phyloP scores from a whole-genome alignment of 495 filamentous ascomycete genomes.

The Aspergillus leporis region DNA sequence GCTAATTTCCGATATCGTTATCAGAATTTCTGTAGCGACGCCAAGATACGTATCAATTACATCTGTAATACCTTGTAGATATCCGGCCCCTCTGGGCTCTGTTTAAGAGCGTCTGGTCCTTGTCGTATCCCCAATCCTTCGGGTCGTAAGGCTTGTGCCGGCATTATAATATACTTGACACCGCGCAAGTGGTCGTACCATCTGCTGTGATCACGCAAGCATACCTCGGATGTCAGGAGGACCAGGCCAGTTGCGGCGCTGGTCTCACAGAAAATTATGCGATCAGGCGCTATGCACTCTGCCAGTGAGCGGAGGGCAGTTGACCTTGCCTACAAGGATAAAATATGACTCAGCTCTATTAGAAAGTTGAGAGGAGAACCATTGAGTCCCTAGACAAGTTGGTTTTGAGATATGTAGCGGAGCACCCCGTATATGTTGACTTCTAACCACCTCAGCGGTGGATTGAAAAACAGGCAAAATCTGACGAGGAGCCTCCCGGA shows the following conservation, averaged over 20 bases:
- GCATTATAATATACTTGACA: conserved; percentile 1
- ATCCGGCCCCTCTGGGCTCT: conserved; percentile 2
- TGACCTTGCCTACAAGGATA: conserved; percentile 2
- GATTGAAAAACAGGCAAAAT: background rate
- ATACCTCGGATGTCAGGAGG: conserved; percentile 2
- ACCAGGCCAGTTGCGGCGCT: conserved; percentile 1
- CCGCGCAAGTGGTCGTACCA: conserved; percentile 3
- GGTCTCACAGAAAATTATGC: background rate
- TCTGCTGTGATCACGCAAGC: background rate
- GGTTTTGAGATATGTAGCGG: no score
- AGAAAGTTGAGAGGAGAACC: no score
- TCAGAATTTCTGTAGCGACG: background rate
- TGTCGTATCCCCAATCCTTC: background rate
- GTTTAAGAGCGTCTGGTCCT: conserved; percentile 1
- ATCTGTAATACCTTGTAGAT: conserved; percentile 1
- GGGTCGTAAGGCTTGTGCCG: background rate
- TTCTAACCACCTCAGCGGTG: background rate
- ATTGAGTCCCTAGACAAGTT: no score
- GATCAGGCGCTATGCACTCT: background rate
- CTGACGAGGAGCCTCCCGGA: background rate
- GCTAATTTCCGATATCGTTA: conserved; percentile 4
- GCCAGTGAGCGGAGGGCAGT: background rate
- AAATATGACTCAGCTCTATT: no score
- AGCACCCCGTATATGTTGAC: no score
- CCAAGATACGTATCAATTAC: conserved; percentile 6